These are phyloP conservation scores for Kwoniella shivajii DNA, from an alignment of 1,284 basidiomycete species.

Conservation along the genomic window DNA sequence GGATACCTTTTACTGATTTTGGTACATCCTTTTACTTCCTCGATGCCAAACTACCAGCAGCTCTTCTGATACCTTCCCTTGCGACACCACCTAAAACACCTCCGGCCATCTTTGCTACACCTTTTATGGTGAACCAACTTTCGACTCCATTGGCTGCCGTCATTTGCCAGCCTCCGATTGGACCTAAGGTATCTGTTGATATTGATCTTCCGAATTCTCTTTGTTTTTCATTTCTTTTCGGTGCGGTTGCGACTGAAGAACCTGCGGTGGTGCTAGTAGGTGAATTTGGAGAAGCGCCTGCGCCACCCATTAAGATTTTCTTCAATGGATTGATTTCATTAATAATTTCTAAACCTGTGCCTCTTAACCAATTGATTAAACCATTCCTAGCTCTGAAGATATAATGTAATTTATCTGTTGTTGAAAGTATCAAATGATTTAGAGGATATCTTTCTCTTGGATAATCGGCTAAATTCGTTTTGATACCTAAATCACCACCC, in stretches of 20 bases:
- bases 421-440: slow-evolving; percentile 81
- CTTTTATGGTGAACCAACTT: slow-evolving; percentile 39
- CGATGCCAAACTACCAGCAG: slow-evolving; percentile 17
- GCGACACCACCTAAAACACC: slow-evolving; percentile 36
- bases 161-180: slow-evolving; percentile 28
- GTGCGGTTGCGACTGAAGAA: not conserved
- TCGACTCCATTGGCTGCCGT: slow-evolving; percentile 38
- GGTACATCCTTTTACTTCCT: slow-evolving; percentile 4
- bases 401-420: slow-evolving; percentile 85
- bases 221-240: slow-evolving; percentile 4
- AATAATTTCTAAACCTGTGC: slow-evolving; percentile 82
- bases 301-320: slow-evolving; percentile 75
- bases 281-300: slow-evolving; percentile 58
- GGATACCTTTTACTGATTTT: not conserved
- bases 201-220: slow-evolving; percentile 29
- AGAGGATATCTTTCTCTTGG: slow-evolving; percentile 75
- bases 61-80: slow-evolving; percentile 30
- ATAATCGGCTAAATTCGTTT: slow-evolving; percentile 74
- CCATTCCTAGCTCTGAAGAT: slow-evolving; percentile 69
- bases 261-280: not conserved
- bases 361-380: slow-evolving; percentile 80
- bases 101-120: slow-evolving; percentile 30
- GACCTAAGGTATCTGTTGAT: slow-evolving; percentile 16
- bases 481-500: slow-evolving; percentile 83
- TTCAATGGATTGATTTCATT: slow-evolving; percentile 86